Base-by-base conservation (phyloP, 257 asterid genomes). In the Jacaranda mimosifolia region DNA sequence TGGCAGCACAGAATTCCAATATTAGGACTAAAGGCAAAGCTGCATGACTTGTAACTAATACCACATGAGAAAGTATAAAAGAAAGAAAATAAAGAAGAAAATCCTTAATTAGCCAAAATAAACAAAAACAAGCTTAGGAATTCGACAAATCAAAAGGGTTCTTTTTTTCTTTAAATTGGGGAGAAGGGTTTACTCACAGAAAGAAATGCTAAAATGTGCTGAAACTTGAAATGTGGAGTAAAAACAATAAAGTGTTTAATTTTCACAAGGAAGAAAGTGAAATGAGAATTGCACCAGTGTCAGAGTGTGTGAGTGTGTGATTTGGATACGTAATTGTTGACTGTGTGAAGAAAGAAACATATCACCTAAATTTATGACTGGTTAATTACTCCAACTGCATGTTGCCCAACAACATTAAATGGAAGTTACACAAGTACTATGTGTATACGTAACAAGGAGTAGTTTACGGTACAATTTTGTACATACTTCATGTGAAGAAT, bases 1-100 rank as follows among this genome's bases (percentile, higher is more conserved):
- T 56, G 98, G 94, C 60, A 95, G 81, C 86, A 82, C 80, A 14
- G 94, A 74, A 11, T 83, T 85, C 98, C 99, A 95, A 73, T 91
- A 93, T 6, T 45, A n/a, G 87, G 68, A 80, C 92, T 36, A 93
- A 43, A 56, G 91, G 78, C 75, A 87, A 59, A 80, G 85, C 89
- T 83, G 91, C 95, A 84, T 88, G 89, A 84, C 92, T 87, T 10
- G 43, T 71, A 26, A 68, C 88, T 10, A 82, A 15, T 49, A 88
- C 90, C 81, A 87, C 75, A 98, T 91, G 85, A 55, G 13, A 42
- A 21, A 71, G 42, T 64, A 13, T 12, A 59, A 63, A 66, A 64
- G 26, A 17, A 68, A 42, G 3, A 0, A 38, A 73, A 52, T 26
- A 9, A 80, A 63, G 3, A 21, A 26, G 32, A 26, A 14, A 0